A percentile compares a stretch with the other conserved stretches of the same genome.
These are phyloP conservation scores for Penicillium sp. DNA, from an alignment of 2,329 filamentous ascomycete genomes.

Conservation along the genomic window DNA sequence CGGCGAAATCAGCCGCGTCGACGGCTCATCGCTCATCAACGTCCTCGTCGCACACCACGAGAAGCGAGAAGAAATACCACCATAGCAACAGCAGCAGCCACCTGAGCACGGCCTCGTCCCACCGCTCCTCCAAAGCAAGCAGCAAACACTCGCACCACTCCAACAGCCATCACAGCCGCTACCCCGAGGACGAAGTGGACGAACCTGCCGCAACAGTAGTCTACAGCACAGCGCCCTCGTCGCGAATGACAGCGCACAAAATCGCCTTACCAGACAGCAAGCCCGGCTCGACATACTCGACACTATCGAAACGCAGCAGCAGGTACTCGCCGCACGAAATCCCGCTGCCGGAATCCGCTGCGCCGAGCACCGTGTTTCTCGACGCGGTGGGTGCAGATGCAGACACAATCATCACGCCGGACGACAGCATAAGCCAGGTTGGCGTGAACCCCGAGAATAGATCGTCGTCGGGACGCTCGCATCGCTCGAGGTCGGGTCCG, in stretches of 20 bases:
- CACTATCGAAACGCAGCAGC: slow-evolving; percentile 12
- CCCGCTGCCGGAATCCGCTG: slow-evolving; percentile 30
- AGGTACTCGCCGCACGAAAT: slow-evolving; percentile 19
- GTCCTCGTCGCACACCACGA: neutral
- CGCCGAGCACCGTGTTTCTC: slow-evolving; percentile 25
- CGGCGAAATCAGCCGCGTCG: slow-evolving; percentile 25
- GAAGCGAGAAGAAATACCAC: slow-evolving; percentile 7
- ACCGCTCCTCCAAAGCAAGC: slow-evolving; percentile 16
- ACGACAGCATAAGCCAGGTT: slow-evolving; percentile 75
- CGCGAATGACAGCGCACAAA: slow-evolving; percentile 31
- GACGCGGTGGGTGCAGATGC: slow-evolving; percentile 39
- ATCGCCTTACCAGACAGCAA: slow-evolving; percentile 34
- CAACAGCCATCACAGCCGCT: neutral
- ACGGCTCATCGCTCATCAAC: slow-evolving; percentile 19
- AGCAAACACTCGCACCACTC: neutral
- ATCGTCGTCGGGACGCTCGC: slow-evolving; percentile 17
- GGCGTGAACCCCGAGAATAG: slow-evolving; percentile 20
- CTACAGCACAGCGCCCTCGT: slow-evolving; percentile 26
- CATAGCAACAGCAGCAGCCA: neutral
- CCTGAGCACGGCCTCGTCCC: slow-evolving; percentile 2
- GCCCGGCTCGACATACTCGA: slow-evolving; percentile 19
- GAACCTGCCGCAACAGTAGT: slow-evolving; percentile 2
- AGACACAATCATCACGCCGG: slow-evolving; percentile 61
- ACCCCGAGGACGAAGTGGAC: neutral
- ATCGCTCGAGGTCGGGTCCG: slow-evolving; percentile 21